phyloP scores from a whole-genome alignment of 768 basidiomycete genomes.

The Boletus rufocinnamomeus region DNA sequence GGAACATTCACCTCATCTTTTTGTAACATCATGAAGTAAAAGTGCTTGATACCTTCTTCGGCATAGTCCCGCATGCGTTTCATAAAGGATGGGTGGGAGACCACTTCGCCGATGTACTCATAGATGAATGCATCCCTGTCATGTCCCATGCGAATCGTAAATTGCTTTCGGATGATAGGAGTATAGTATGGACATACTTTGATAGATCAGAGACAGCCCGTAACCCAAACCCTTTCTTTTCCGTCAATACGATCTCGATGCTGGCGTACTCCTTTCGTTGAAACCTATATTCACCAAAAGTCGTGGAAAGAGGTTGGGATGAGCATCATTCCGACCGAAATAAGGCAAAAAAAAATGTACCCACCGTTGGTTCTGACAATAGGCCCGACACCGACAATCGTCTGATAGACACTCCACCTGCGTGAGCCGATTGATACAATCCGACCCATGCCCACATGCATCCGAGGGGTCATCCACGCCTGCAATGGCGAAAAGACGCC shows the following conservation, averaged over 20 bases:
- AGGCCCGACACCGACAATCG: conserved; percentile 79
- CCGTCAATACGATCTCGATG: conserved; percentile 89
- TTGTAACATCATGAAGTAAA: conserved; percentile 99
- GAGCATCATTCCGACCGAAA: background rate
- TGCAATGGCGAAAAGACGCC: conserved; percentile 38
- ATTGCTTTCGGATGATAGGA: background rate
- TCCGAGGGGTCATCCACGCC: conserved; percentile 57
- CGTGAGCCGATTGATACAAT: conserved; percentile 96
- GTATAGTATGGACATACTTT: conserved; percentile 49
- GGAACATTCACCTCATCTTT: conserved; percentile 81
- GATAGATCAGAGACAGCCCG: conserved; percentile 69
- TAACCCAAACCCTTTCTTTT: conserved; percentile 94
- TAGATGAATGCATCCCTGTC: conserved; percentile 89
- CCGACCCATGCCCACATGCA: conserved; percentile 85
- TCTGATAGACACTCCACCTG: conserved; percentile 94
- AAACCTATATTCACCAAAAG: conserved; percentile 56
- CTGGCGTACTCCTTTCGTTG: conserved; percentile 81
- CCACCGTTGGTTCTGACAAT: conserved; percentile 94
- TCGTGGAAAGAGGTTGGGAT: conserved; percentile 4
- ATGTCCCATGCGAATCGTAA: conserved; percentile 11
- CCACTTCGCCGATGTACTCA: conserved; percentile 97
- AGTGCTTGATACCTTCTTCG: conserved; percentile 90
- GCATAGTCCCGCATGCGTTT: conserved; percentile 95
- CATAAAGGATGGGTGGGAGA: conserved; percentile 82
- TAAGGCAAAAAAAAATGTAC: conserved; percentile 12